Conservation (phyloP, 768 basidiomycete species). For the Psilocybe cyanescens region DNA sequence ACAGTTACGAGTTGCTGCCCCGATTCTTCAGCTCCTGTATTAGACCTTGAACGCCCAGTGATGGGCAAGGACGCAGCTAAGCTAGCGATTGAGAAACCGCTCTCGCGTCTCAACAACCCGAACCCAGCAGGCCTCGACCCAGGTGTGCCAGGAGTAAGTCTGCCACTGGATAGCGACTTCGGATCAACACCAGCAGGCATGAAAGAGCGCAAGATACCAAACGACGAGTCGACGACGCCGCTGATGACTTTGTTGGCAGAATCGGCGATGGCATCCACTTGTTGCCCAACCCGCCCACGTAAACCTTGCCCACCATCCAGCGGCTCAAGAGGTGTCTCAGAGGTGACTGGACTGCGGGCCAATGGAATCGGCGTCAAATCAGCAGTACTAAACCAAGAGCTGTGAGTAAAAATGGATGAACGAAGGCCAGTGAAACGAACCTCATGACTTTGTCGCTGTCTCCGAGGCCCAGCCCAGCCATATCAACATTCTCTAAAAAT, state of each 20-base stretch:
- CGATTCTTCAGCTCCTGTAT: constrained; percentile 32
- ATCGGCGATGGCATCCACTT: constrained; percentile 79
- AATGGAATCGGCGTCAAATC: constrained; percentile 85
- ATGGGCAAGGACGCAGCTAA: constrained; percentile 66
- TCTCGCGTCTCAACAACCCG: constrained; percentile 73
- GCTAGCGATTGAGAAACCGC: constrained; percentile 83
- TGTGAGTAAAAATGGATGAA: constrained; percentile 3
- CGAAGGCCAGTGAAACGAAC: constrained; percentile 35
- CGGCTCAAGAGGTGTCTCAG: constrained; percentile 46
- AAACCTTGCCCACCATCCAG: constrained; percentile 56
- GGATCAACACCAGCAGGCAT: constrained; percentile 47
- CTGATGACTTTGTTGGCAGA: constrained; percentile 84
- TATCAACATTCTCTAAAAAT: constrained; percentile 93
- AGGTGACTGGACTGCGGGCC: constrained; percentile 52
- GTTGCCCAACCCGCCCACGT: constrained; percentile 77
- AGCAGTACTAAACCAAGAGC: constrained; percentile 55
- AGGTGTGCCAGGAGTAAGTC: constrained; percentile 24
- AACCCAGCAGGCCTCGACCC: constrained; percentile 55
- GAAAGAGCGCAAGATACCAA: constrained; percentile 83
- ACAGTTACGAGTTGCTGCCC: constrained; percentile 54
- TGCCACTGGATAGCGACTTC: constrained; percentile 16
- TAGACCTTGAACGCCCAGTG: constrained; percentile 42
- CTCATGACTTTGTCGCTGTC: constrained; percentile 61
- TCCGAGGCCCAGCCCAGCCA: constrained; percentile 65
- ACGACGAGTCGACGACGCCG: constrained; percentile 90